Evolutionary conservation across 2,329 filamentous ascomycete species (phyloP).

Genomic region (Xylaria sp.): DNA sequence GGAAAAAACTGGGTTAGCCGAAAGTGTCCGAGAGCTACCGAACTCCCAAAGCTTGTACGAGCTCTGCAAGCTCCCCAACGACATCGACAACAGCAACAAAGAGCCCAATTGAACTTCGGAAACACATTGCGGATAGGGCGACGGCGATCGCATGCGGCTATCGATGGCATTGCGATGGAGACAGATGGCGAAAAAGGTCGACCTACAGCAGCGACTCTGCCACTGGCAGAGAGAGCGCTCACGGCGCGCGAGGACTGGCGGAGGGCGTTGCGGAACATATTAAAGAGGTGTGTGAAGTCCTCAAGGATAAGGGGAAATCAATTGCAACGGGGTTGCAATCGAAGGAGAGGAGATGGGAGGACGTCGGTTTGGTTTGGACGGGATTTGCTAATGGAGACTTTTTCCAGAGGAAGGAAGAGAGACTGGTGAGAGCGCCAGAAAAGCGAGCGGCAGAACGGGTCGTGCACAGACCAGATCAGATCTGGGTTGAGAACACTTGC

Average conservation of each 20-base stretch:
- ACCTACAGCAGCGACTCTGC: constrained; percentile 96
- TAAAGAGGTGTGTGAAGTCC: constrained; percentile 64
- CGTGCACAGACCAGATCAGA: constrained; percentile 36
- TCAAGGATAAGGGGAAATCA: constrained; percentile 63
- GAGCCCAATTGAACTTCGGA: constrained; percentile 54
- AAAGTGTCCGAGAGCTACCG: constrained; percentile 55
- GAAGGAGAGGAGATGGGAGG: constrained; percentile 67
- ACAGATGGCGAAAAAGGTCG: constrained; percentile 51
- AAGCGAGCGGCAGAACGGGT: constrained; percentile 39
- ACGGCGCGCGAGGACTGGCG: constrained; percentile 95
- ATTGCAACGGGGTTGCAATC: constrained; percentile 76
- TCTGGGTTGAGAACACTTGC: neutral
- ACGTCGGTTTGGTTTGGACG: constrained; percentile 48
- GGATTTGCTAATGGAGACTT: constrained; percentile 47
- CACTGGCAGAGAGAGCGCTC: constrained; percentile 89
- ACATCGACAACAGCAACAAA: constrained; percentile 45
- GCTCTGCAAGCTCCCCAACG: constrained; percentile 52
- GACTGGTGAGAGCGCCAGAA: constrained; percentile 35
- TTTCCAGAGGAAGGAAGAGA: constrained; percentile 43
- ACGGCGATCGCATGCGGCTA: constrained; percentile 53
- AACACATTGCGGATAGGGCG: constrained; percentile 47
- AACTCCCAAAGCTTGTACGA: constrained; percentile 46
- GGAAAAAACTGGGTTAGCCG: constrained; percentile 65
- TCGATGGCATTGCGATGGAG: constrained; percentile 59
- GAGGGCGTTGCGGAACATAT: constrained; percentile 98